Base-by-base conservation (phyloP, 1,284 basidiomycete genomes). In the Lentinula novae-zelandiae region DNA sequence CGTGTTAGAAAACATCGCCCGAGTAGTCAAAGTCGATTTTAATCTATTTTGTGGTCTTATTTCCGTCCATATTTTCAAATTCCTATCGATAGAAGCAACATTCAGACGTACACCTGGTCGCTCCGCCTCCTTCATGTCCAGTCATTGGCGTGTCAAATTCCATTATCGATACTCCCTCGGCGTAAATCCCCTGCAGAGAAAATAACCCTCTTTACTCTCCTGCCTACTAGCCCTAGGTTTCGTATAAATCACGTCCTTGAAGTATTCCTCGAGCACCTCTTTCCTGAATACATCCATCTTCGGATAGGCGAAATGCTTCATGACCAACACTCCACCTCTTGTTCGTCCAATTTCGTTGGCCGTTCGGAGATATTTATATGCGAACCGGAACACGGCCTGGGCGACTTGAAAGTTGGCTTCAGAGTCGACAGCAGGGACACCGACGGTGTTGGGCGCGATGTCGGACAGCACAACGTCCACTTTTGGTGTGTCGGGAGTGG, bases 261-360 rank as follows among this genome's bases (percentile, higher is more conserved):
- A 93, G 64, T 80, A 75, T 0, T 82, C 82, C n/a, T 78, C 72
- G 0, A 92, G 76, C 6, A 72, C 65, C 38, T 78, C 68, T 38
- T 72, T 71, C 6, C 83, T 77, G 67, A 93, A 92, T 7, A 75
- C 67, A 48, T 84, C 73, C 5, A 85, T 69, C 33, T 80, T 66
- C 1, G 89, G 89, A 69, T 90, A 85, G 15, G 76, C 76, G 65
- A 93, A 93, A 68, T 90, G 84, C 64, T 93, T 93, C 63, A 93
- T 75, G 31, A 92, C 70, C 10, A 92, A 72, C 27, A 81, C 83
- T 0, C 89, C 90, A 0, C 85, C 87, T 36, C 71, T 73, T 44
- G 62, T 67, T 48, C 78, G 69, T 36, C 77, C 78, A 49, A 78
- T 72, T 51, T 72, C 76, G 48, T 79, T 68, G 33, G 78, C 80